Evolutionary conservation across 2,329 filamentous ascomycete genomes (phyloP).

Genomic region (Macrophomina phaseolina): DNA sequence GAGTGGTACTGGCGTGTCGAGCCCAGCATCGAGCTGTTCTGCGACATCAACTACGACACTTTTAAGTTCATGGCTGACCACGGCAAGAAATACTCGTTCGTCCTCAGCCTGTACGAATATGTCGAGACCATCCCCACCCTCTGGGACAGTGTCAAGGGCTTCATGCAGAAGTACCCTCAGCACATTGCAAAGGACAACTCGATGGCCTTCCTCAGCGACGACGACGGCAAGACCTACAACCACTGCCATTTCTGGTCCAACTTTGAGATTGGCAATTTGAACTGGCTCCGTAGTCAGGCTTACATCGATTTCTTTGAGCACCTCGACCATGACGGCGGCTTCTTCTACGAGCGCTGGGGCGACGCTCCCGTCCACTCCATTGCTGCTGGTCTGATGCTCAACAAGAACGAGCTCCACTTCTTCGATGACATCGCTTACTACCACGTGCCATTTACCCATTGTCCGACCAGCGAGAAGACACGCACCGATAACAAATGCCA

Average conservation of each 20-base stretch:
- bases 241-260: conserved; percentile 99
- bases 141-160: conserved; percentile 94
- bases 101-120: conserved; percentile 95
- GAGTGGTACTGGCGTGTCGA: conserved; percentile 99
- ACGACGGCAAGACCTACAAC: conserved; percentile 91
- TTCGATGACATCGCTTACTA: conserved; percentile 99
- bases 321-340: conserved; percentile 89
- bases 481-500: conserved; percentile 86
- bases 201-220: conserved; percentile 89
- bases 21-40: conserved; percentile 94
- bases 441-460: conserved; percentile 97
- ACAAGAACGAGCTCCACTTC: conserved; percentile 95
- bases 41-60: conserved; percentile 92
- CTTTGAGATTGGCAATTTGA: conserved; percentile 92
- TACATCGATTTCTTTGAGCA: conserved; percentile 91
- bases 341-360: conserved; percentile 99
- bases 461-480: conserved; percentile 86
- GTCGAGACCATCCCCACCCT: conserved; percentile 93
- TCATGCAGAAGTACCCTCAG: conserved; percentile 88
- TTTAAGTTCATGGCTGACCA: conserved; percentile 97
- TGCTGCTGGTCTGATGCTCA: conserved; percentile 81
- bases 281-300: conserved; percentile 88
- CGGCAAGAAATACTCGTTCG: conserved; percentile 98
- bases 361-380: conserved; percentile 99
- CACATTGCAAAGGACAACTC: conserved; percentile 84